Base-by-base conservation (phyloP, 2,329 filamentous ascomycete genomes). In the Colletotrichum sp. region DNA sequence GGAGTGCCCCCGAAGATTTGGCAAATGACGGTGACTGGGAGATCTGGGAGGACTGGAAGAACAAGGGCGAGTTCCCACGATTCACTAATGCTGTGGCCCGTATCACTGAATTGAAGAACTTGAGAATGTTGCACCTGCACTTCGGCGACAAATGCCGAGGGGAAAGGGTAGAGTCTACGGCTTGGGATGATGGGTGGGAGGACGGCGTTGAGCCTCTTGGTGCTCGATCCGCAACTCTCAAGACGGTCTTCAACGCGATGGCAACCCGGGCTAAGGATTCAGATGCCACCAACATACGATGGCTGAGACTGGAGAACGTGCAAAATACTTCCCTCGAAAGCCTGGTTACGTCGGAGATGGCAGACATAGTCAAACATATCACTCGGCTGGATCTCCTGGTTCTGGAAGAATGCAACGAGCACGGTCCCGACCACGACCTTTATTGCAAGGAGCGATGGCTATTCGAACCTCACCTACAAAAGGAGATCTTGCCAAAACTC, bases 401-500 rank as follows among this genome's bases (percentile, higher is more conserved):
- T 2, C 4, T 30, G 15, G 67, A 71, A 7, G 55, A 74, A 57
- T 73, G 66, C 48, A 75, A 60, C 55, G 75, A 78, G 6, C 18
- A 71, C 15, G 74, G 72, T 5, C 71, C 76, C 2, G 79, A 78
- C 16, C 9, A 74, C 3, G 78, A 80, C 24, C 5, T 80, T 4
- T 18, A 73, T 16, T 43, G 15, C 7, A 43, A 52, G 5, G 80
- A 82, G 59, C 74, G 81, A 9, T 7, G 48, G 18, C 52, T 43
- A 5, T 81, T 77, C 34, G 80, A 81, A 57, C 78, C 79, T 2
- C 78, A 80, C n/a, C 77, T 82, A 1, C 75, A 79, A 28, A 24
- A 24, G 0, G 64, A 67, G 0, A 52, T 81, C 0, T 59, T 82
- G 1, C 71, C 77, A 1, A 67, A 66, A 1, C 34, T 81, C 1